Conservation (phyloP, 345 rosid species). For the Citrus sinensis region DVS_A1.0 CM039163.1:49138001-49138500, state of each 20-base stretch:
- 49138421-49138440: constrained; percentile 10
- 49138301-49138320: constrained; percentile 42
- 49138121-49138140: not conserved
- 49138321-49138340: constrained; percentile 29
- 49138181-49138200: constrained; percentile 32
- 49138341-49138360: constrained; percentile 42
- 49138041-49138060: too few species aligned
- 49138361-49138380: constrained; percentile 52
- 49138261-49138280: constrained; percentile 41
- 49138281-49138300: constrained; percentile 39
- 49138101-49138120: not conserved
- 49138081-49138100: too few species aligned
- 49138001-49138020: too few species aligned
- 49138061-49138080: too few species aligned
- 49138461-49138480: not conserved
- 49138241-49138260: constrained; percentile 24
- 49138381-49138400: constrained; percentile 44
- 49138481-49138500: not conserved
- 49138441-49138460: not conserved
- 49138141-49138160: constrained; percentile 33
- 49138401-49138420: not conserved
- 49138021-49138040: too few species aligned
- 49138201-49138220: constrained; percentile 25
- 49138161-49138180: constrained; percentile 30
- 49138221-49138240: constrained; percentile 54